These are phyloP conservation scores for Coccomyxa subellipsoidea DNA, from an alignment of 163 green algal genomes.

Conservation along the genomic window DNA sequence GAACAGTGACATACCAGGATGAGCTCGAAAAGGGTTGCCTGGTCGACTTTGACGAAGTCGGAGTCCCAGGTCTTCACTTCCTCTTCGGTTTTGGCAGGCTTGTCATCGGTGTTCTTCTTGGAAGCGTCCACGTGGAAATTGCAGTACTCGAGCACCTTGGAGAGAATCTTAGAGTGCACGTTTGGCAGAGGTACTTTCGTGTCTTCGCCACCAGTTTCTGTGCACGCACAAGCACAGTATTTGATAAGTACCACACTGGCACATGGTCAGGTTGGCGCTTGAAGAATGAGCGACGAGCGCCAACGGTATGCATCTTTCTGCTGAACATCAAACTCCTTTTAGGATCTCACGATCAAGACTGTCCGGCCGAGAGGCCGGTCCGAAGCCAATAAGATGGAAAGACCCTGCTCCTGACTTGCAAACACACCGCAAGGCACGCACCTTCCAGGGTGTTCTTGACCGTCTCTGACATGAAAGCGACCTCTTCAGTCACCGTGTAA, in stretches of 20 bases:
- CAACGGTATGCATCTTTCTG: too few relatives aligned
- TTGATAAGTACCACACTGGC: too few relatives aligned
- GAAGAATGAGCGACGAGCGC: too few relatives aligned
- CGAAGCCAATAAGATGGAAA: background rate
- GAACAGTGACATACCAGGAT: constrained; percentile 82
- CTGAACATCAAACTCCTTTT: too few relatives aligned
- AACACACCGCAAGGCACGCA: constrained; percentile 12
- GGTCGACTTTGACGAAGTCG: constrained; percentile 97
- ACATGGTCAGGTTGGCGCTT: too few relatives aligned
- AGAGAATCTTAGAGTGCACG: constrained; percentile 79
- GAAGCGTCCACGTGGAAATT: constrained; percentile 89
- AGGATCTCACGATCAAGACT: too few relatives aligned
- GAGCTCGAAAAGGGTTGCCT: constrained; percentile 95
- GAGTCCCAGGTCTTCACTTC: constrained; percentile 92
- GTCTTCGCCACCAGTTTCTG: constrained; percentile 43
- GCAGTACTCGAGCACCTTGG: constrained; percentile 95
- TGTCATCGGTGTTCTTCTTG: constrained; percentile 59
- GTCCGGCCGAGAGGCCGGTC: too few relatives aligned
- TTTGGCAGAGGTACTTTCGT: constrained; percentile 76
- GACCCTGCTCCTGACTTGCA: background rate
- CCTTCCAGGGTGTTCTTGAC: constrained; percentile 80
- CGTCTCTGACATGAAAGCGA: constrained; percentile 66
- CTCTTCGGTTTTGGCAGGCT: constrained; percentile 75
- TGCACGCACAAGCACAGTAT: too few relatives aligned
- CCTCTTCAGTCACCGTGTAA: constrained; percentile 69